Evolutionary conservation across 768 basidiomycete species (phyloP).

Genomic region (Boletales sp.): DNA sequence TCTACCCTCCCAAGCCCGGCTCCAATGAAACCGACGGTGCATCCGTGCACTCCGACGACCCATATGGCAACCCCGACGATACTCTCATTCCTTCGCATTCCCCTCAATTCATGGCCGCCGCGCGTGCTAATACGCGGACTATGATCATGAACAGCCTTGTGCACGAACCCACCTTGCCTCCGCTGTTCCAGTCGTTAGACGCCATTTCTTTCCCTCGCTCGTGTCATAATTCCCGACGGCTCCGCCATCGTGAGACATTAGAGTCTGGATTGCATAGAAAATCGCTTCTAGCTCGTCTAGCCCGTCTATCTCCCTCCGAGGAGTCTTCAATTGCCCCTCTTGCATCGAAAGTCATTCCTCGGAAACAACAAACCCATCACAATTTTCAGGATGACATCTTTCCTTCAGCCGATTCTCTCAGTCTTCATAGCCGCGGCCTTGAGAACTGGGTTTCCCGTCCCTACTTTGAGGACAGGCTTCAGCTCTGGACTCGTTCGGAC

Average conservation of each 20-base stretch:
- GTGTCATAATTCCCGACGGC: constrained; percentile 38
- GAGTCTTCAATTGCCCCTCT: constrained; percentile 44
- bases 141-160: constrained; percentile 47
- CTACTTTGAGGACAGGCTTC: constrained; percentile 70
- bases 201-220: constrained; percentile 52
- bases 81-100: constrained; percentile 10
- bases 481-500: constrained; percentile 47
- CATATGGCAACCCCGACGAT: constrained; percentile 22
- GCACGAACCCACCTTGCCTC: constrained; percentile 40
- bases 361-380: constrained; percentile 30
- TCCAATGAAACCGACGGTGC: constrained; percentile 30
- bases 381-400: constrained; percentile 30
- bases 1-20: constrained; percentile 20
- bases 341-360: constrained; percentile 29
- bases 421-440: constrained; percentile 48
- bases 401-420: constrained; percentile 11
- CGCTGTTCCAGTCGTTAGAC: constrained; percentile 41
- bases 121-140: constrained; percentile 38
- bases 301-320: constrained; percentile 39
- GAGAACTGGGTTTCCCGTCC: constrained; percentile 68
- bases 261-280: constrained; percentile 47
- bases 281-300: constrained; percentile 46
- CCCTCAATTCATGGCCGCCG: constrained; percentile 28
- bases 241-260: constrained; percentile 39
- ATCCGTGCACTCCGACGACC: constrained; percentile 38